A percentile compares a stretch with the other conserved stretches of the same genome.
Evolutionary conservation across 805 yeast genomes (phyloP).

Genomic region (Schwanniomyces occidentalis): DNA sequence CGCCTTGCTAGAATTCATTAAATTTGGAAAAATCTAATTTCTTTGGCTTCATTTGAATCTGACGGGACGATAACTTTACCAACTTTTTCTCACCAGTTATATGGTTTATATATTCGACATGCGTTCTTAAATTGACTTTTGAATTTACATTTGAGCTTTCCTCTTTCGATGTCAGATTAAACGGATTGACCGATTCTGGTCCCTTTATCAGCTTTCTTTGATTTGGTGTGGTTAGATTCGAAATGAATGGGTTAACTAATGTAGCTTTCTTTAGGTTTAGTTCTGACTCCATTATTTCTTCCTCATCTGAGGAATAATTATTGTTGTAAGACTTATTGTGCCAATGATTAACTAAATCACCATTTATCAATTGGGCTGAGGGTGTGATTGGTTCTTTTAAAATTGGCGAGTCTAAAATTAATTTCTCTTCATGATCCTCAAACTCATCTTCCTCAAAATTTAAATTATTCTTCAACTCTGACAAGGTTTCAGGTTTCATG

Average conservation of each 20-base stretch:
- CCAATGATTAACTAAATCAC: constrained; percentile 35
- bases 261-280: constrained; percentile 5
- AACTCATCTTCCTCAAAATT: constrained; percentile 26
- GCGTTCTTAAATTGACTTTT: constrained; percentile 20
- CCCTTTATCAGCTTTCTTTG: background rate
- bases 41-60: constrained; percentile 37
- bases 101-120: constrained; percentile 31
- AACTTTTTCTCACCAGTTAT: constrained; percentile 38
- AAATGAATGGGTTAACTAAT: constrained; percentile 28
- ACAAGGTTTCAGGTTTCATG: constrained; percentile 19
- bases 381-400: constrained; percentile 28
- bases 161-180: too few species aligned
- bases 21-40: constrained; percentile 30
- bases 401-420: background rate
- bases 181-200: constrained; percentile 2
- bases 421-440: constrained; percentile 5
- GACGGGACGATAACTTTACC: constrained; percentile 32
- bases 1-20: background rate
- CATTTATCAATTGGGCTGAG: constrained; percentile 30
- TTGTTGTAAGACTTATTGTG: constrained; percentile 32
- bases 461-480: constrained; percentile 21
- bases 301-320: constrained; percentile 34
- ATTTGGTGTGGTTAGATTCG: constrained; percentile 12
- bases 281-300: constrained; percentile 8
- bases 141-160: too few species aligned